Evolutionary conservation across 331 rosid genomes (phyloP).

Genomic region (Malus hybrid): DNA sequence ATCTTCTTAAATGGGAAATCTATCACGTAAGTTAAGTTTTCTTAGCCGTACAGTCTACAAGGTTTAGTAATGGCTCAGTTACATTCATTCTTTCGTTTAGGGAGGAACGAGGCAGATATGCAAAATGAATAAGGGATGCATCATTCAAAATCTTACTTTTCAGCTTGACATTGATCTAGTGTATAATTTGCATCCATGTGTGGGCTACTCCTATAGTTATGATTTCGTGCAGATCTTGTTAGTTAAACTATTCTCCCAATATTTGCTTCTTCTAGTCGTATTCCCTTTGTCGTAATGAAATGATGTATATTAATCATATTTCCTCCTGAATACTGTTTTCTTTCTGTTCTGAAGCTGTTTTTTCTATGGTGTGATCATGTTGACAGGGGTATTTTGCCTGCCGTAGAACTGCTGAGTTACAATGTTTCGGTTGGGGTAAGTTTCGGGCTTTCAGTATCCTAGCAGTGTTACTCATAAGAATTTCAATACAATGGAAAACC

Average conservation of each 20-base stretch:
- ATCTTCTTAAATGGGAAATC: slow-evolving; percentile 62
- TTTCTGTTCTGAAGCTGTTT: slow-evolving; percentile 19
- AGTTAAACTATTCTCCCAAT: neutral
- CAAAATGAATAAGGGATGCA: neutral
- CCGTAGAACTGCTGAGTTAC: slow-evolving; percentile 38
- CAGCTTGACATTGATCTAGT: neutral
- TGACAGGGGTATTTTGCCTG: slow-evolving; percentile 86
- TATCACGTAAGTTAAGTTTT: slow-evolving; percentile 59
- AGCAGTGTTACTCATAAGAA: neutral
- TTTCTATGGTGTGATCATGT: slow-evolving; percentile 23
- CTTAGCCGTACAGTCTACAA: slow-evolving; percentile 6
- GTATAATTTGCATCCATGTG: neutral
- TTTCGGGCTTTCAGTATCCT: neutral
- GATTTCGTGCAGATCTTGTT: neutral
- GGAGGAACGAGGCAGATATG: neutral
- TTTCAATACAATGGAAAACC: neutral
- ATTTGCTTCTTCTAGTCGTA: neutral
- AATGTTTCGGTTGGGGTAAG: slow-evolving; percentile 62
- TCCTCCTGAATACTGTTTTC: neutral
- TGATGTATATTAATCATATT: neutral
- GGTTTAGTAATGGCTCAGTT: neutral
- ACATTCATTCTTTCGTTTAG: neutral
- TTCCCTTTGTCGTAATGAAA: neutral
- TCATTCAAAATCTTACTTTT: neutral
- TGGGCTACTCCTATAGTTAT: neutral